Conservation (phyloP, 331 rosid species). For the Dryas integrifolia region DNA sequence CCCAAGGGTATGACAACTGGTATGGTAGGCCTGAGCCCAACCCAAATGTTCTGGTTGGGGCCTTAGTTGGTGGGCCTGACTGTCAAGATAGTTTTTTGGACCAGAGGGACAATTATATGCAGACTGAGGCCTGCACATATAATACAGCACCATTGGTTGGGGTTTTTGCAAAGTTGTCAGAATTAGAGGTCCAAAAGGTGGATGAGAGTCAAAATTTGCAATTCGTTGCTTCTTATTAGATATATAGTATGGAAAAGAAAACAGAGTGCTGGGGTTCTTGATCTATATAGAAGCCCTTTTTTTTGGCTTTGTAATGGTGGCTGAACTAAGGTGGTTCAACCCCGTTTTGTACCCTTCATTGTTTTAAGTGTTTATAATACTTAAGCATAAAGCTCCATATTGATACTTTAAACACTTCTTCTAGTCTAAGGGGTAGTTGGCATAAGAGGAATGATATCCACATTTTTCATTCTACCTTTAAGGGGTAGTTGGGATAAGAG, state of each 20-base stretch:
- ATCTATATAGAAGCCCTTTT: background rate
- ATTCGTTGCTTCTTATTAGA: constrained; percentile 43
- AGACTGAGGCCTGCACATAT: constrained; percentile 96
- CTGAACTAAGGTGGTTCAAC: constrained; percentile 26
- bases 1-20: constrained; percentile 95
- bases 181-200: constrained; percentile 27
- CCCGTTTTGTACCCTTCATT: constrained; percentile 24
- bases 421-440: too few relatives aligned
- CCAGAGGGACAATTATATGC: constrained; percentile 69
- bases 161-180: constrained; percentile 70
- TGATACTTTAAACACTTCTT: too few relatives aligned
- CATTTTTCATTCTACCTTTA: too few relatives aligned
- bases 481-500: too few relatives aligned
- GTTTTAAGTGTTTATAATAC: constrained; percentile 28
- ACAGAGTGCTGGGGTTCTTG: constrained; percentile 6
- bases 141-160: constrained; percentile 90
- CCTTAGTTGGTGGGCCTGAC: constrained; percentile 96
- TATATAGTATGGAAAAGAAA: constrained; percentile 7
- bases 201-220: constrained; percentile 18
- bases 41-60: constrained; percentile 80
- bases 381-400: constrained; percentile 8
- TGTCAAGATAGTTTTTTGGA: constrained; percentile 64
- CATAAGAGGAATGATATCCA: too few relatives aligned
- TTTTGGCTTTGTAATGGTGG: constrained; percentile 13
- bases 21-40: constrained; percentile 49